Evolutionary conservation across 176 grass and related monocot species (phyloP), one percentile per base, ranked within the genome.

Genomic region (Oryza officinalis): DNA sequence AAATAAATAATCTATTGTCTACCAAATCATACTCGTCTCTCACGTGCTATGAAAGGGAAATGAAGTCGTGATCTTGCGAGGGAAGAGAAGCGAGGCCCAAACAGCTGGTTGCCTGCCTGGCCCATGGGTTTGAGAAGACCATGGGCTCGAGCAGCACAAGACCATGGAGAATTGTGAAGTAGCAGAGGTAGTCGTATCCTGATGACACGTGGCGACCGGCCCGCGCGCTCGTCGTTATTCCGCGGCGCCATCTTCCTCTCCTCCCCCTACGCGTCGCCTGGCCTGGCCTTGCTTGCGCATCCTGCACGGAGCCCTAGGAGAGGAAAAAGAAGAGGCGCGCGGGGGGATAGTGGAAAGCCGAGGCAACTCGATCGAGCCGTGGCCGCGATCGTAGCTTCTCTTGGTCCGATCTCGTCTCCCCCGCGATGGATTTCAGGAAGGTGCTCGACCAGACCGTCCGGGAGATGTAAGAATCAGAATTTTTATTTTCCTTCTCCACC

Each of bases 371-470:
- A 31, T 35, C 33, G 33, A 35, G 35, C 15, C 23, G 63, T 75
- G 35, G 43, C 67, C 68, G 30, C n/a, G 47, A 68, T 65, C 18
- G 59, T 61, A 61, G 13, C 85, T 60, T 9, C 75, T 38, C 15
- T 61, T n/a, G 52, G 13, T 74, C 6, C 17, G 18, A 63, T 69
- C 63, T 61, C 2, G n/a, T 54, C 28, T 25, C n/a, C 35, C 45
- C 80, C 6, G 65, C 85, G 69, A 97, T 97, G 95, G 90, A 97
- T 79, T 94, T 97, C 86, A 89, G 81, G 95, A 97, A 93, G 90
- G 65, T 86, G 68, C 22, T 97, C 59, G 86, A 97, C 75, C 92
- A 94, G 76, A 85, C 95, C 43, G 92, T 94, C 49, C 79, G 92
- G 69, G 95, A 91, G 65, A 91, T 94, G 95, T 97, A 87, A 88